These are phyloP conservation scores for Chaetomium globosum DNA, from an alignment of 2,329 filamentous ascomycete species.

Conservation along the genomic window DNA sequence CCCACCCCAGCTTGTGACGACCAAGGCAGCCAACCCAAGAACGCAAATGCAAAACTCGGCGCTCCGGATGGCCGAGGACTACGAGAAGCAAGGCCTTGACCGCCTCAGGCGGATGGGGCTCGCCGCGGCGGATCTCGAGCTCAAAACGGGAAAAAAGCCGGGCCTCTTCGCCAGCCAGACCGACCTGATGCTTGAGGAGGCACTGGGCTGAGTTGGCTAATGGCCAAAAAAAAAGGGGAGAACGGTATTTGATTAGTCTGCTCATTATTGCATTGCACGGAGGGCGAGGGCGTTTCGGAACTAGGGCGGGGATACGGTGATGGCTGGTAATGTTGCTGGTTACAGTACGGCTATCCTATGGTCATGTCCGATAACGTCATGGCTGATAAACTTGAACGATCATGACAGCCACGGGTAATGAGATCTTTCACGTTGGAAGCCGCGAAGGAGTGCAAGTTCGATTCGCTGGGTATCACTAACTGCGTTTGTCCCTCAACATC, in stretches of 20 bases:
- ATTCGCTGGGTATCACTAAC: slow-evolving; percentile 30
- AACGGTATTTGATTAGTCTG: slow-evolving; percentile 9
- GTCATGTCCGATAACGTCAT: neutral
- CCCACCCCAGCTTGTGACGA: slow-evolving; percentile 66
- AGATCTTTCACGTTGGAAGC: neutral
- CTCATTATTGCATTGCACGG: slow-evolving; percentile 18
- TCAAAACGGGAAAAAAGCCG: slow-evolving; percentile 47
- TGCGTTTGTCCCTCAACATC: neutral
- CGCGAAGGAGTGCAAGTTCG: neutral
- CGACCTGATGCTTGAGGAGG: slow-evolving; percentile 26
- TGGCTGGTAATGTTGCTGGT: neutral
- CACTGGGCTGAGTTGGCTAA: slow-evolving; percentile 19
- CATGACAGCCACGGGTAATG: neutral
- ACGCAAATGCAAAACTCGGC: slow-evolving; percentile 70
- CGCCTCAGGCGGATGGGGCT: slow-evolving; percentile 79
- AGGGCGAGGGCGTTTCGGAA: slow-evolving; percentile 14
- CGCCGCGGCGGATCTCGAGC: slow-evolving; percentile 72
- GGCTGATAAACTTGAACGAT: slow-evolving; percentile 7
- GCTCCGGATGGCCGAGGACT: slow-evolving; percentile 67
- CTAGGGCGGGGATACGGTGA: neutral
- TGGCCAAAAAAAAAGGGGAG: neutral
- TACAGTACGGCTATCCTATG: neutral
- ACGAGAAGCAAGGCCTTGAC: slow-evolving; percentile 74
- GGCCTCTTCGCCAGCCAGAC: slow-evolving; percentile 2
- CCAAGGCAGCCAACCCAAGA: slow-evolving; percentile 67